Evolutionary conservation across 2,329 filamentous ascomycete genomes (phyloP).

Genomic region (Fusarium sacchari): DNA sequence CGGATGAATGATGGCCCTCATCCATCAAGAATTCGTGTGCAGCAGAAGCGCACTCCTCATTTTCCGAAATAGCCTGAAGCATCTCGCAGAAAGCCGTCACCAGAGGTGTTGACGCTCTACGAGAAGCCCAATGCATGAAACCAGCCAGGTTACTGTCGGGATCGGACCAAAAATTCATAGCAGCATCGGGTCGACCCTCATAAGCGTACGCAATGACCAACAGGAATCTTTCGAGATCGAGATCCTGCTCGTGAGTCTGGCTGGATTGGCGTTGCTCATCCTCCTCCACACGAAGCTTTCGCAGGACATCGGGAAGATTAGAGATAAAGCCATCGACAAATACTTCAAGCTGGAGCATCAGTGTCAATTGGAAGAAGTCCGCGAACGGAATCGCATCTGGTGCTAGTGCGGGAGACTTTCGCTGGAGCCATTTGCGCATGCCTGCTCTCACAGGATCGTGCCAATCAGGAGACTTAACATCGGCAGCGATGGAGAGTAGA

Average conservation of each 20-base stretch:
- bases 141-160: slow-evolving; percentile 92
- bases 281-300: slow-evolving; percentile 86
- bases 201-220: slow-evolving; percentile 93
- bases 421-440: slow-evolving; percentile 83
- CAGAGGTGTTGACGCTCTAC: slow-evolving; percentile 92
- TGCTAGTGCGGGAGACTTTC: slow-evolving; percentile 77
- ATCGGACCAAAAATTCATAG: slow-evolving; percentile 90
- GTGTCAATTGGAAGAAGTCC: slow-evolving; percentile 73
- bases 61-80: slow-evolving; percentile 86
- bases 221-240: slow-evolving; percentile 88
- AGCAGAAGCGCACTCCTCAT: slow-evolving; percentile 81
- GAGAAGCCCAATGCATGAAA: slow-evolving; percentile 97
- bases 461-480: slow-evolving; percentile 84
- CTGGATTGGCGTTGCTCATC: slow-evolving; percentile 83
- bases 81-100: slow-evolving; percentile 98
- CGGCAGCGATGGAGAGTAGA: slow-evolving; percentile 83
- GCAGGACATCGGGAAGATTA: slow-evolving; percentile 91
- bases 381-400: slow-evolving; percentile 76
- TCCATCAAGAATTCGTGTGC: slow-evolving; percentile 92
- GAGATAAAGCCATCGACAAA: slow-evolving; percentile 95
- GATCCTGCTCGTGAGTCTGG: slow-evolving; percentile 71
- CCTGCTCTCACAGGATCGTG: slow-evolving; percentile 86
- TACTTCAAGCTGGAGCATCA: slow-evolving; percentile 84
- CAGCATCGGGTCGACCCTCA: slow-evolving; percentile 84
- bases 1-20: slow-evolving; percentile 77